phyloP scores from a whole-genome alignment of 2,329 filamentous ascomycete genomes.

The Chalaropsis ovoidea region DNA sequence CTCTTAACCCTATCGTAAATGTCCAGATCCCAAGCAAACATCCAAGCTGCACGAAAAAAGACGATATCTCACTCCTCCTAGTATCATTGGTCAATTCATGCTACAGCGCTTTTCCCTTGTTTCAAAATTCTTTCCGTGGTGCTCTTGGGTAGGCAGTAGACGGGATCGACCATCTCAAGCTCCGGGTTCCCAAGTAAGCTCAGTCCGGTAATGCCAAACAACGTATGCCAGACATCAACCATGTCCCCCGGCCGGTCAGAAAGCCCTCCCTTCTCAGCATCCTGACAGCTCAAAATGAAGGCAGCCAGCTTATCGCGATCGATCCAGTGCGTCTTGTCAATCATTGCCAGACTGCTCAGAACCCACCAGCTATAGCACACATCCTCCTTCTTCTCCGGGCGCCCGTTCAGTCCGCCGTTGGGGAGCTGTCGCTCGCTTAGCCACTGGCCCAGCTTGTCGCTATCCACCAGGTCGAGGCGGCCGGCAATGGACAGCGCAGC shows the following conservation, averaged over 20 bases:
- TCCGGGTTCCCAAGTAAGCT: conserved; percentile 72
- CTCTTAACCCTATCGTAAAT: too few relatives aligned
- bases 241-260: conserved; percentile 85
- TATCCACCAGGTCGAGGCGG: conserved; percentile 63
- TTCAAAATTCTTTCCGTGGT: conserved; percentile 46
- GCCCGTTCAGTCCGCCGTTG: conserved; percentile 80
- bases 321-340: conserved; percentile 84
- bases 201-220: conserved; percentile 79
- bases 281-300: conserved; percentile 86
- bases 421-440: conserved; percentile 84
- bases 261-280: conserved; percentile 71
- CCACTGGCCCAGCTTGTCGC: conserved; percentile 76
- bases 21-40: too few relatives aligned
- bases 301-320: conserved; percentile 64
- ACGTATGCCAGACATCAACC: conserved; percentile 95
- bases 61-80: too few relatives aligned
- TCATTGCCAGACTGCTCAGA: conserved; percentile 79
- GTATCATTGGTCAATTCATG: too few relatives aligned
- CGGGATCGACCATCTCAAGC: conserved; percentile 70
- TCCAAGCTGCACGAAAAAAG: too few relatives aligned
- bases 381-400: conserved; percentile 91
- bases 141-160: conserved; percentile 71
- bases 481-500: conserved; percentile 76
- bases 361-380: conserved; percentile 99
- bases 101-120: not conserved